A percentile compares a stretch with the other conserved stretches of the same genome.
phyloP scores from a whole-genome alignment of 805 yeast species.

The Candida vartiovaarae region DNA sequence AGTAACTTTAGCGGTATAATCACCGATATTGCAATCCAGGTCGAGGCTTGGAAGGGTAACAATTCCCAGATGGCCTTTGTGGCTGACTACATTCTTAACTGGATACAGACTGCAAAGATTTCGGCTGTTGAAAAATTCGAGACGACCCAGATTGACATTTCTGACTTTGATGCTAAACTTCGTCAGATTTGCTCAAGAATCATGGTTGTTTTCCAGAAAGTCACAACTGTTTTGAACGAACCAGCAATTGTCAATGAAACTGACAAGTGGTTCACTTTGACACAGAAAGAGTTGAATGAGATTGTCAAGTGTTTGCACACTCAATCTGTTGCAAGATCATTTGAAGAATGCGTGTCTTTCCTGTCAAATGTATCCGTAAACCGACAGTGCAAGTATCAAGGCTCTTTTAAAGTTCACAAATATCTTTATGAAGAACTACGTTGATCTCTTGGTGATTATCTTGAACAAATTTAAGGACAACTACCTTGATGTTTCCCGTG shows the following conservation, averaged over 20 bases:
- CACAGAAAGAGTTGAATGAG: conserved; percentile 39
- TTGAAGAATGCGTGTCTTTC: conserved; percentile 29
- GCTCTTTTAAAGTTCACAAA: conserved; percentile 48
- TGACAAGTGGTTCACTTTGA: conserved; percentile 59
- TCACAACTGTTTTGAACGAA: conserved; percentile 14
- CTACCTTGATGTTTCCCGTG: conserved; percentile 50
- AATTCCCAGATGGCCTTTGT: conserved; percentile 36
- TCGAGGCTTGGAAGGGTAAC: conserved; percentile 30
- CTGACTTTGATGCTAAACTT: conserved; percentile 39
- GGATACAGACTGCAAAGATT: conserved; percentile 29
- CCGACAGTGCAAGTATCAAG: conserved; percentile 31
- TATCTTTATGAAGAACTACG: conserved; percentile 61
- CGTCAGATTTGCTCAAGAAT: conserved; percentile 50
- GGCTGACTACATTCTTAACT: conserved; percentile 38
- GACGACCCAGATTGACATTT: conserved; percentile 15
- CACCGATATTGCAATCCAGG: conserved; percentile 18
- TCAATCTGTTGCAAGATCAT: conserved; percentile 28
- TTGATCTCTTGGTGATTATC: conserved; percentile 37
- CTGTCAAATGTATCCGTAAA: conserved; percentile 31
- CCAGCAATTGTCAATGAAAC: conserved; percentile 36
- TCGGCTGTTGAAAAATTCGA: not conserved
- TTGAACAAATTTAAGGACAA: conserved; percentile 37
- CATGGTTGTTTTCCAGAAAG: conserved; percentile 61
- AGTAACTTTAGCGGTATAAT: conserved; percentile 13
- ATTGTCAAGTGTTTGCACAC: conserved; percentile 38